Evolutionary conservation across 805 yeast species (phyloP).

Genomic region (Kurtzmaniella cleridarum): DNA sequence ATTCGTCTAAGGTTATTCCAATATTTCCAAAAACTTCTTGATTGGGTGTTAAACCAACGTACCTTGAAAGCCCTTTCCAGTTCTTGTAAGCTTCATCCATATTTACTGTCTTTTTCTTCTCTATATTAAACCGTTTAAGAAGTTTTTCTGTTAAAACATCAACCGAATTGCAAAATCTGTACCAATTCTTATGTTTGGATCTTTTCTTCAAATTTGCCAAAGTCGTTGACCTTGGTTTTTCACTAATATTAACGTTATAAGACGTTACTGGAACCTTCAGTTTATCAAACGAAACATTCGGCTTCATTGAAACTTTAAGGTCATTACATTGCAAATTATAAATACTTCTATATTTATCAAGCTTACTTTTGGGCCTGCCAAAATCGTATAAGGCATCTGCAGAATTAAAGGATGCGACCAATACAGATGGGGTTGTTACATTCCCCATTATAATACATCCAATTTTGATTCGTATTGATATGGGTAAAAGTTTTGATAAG

Average conservation of each 20-base stretch:
- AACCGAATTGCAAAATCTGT: slow-evolving; percentile 16
- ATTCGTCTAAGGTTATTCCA: slow-evolving; percentile 51
- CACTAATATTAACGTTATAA: neutral
- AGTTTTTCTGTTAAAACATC: slow-evolving; percentile 6
- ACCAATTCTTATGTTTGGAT: slow-evolving; percentile 18
- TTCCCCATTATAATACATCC: slow-evolving; percentile 82
- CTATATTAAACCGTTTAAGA: slow-evolving; percentile 2
- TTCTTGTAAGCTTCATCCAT: slow-evolving; percentile 11
- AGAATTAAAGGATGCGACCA: slow-evolving; percentile 54
- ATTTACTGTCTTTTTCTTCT: too few relatives aligned
- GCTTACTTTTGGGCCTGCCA: slow-evolving; percentile 32
- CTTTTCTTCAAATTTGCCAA: slow-evolving; percentile 3
- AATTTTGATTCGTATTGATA: slow-evolving; percentile 52
- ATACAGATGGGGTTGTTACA: slow-evolving; percentile 64
- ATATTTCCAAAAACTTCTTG: too few relatives aligned
- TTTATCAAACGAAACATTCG: slow-evolving; percentile 60
- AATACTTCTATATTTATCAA: slow-evolving; percentile 54
- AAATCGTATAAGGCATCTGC: slow-evolving; percentile 58
- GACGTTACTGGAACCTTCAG: neutral
- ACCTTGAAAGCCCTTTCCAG: slow-evolving; percentile 80
- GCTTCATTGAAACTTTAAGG: slow-evolving; percentile 57
- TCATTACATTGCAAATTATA: slow-evolving; percentile 42
- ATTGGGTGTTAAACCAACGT: slow-evolving; percentile 37
- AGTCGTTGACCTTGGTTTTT: slow-evolving; percentile 6
- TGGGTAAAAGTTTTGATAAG: slow-evolving; percentile 47